Base-by-base conservation (phyloP, 2,329 filamentous ascomycete genomes). In the Aspergillus persii region DNA sequence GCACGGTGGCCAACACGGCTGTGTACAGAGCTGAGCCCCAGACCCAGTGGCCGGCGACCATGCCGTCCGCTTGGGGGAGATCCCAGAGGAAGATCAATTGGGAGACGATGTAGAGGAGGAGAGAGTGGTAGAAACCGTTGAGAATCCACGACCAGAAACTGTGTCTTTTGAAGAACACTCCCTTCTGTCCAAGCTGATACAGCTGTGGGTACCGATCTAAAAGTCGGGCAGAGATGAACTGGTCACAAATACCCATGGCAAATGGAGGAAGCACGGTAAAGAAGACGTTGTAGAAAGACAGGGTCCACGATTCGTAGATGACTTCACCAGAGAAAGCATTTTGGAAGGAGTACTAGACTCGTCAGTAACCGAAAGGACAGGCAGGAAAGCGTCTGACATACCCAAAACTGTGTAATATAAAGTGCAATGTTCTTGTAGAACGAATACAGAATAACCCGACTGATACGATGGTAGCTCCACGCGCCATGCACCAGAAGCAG, bases 341-440 rank as follows among this genome's bases (percentile, higher is more conserved):
- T 84, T 96, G 92, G 81, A 99, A 99, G 0, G 92, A 91, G 78
- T 95, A 98, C 90, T 93, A 60, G 69, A 75, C 72, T 63, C 1
- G 23, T 47, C 12, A 47, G 44, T 27, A 9, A 47, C 4, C 3
- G 15, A 23, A 5, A 23, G 18, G 18, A 47, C 8, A 2, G 47
- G 3, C 3, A 18, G 27, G 23, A 26, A 51, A 7, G 3, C 39
- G 11, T 23, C 50, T 31, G 41, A 81, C 88, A 80, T 82, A 92
- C 90, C 92, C 96, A 99, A 74, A 99, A 99, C 74, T 99, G 96
- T 61, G 96, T 99, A 90, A 99, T 93, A 79, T 98, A 99, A 62
- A 99, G 82, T 23, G 93, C 89, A 66, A 98, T 97, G 79, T 99
- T 99, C 83, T 99, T 99, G 83, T 99, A 99, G 76, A 98, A 99